phyloP scores from a whole-genome alignment of 257 asterid genomes.

The Nicotiana attenuata region DNA sequence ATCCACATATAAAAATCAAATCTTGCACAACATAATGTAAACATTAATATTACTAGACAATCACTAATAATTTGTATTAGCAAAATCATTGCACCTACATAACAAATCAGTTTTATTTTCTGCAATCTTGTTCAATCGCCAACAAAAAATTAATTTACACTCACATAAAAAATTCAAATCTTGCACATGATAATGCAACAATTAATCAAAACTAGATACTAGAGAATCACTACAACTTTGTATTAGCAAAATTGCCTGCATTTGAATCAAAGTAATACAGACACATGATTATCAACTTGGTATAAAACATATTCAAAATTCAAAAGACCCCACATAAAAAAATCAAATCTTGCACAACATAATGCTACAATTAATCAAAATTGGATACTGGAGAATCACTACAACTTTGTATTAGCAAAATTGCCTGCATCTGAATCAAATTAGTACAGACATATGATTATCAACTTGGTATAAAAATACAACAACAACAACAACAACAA shows the following conservation, averaged over 20 bases:
- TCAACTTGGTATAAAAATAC: constrained; percentile 11
- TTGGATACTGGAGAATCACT: background rate
- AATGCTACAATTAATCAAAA: background rate
- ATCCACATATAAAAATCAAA: constrained; percentile 8
- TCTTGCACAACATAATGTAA: background rate
- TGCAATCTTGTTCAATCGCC: constrained; percentile 20
- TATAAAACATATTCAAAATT: background rate
- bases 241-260: background rate
- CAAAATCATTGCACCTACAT: constrained; percentile 51
- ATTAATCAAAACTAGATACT: background rate
- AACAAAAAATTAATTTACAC: background rate
- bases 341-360: background rate
- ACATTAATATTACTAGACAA: background rate
- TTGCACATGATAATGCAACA: background rate
- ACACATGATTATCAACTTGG: constrained; percentile 15
- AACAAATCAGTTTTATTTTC: constrained; percentile 13
- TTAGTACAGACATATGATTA: constrained; percentile 7
- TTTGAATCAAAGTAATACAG: background rate
- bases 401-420: background rate
- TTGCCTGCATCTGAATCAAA: background rate
- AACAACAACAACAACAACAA: too few species aligned
- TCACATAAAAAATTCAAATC: constrained; percentile 7
- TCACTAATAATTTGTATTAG: background rate
- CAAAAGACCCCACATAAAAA: too few species aligned
- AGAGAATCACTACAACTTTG: background rate